Conservation (phyloP, 495 filamentous ascomycete species). For the Diplogelasinospora grovesii region DNA sequence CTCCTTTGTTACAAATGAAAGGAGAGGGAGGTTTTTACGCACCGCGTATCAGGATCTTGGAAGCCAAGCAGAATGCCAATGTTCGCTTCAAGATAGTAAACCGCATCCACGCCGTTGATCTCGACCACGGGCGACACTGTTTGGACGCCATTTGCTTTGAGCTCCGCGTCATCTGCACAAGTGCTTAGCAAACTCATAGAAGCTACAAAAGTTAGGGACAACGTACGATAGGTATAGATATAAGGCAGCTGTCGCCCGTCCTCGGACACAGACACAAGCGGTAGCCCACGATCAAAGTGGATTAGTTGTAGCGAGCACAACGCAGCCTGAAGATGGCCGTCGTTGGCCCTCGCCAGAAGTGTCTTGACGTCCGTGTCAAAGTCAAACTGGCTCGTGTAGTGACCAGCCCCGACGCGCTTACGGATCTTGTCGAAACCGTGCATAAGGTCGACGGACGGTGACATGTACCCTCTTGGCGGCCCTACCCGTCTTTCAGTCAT, state of each 20-base stretch:
- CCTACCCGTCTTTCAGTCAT: not conserved
- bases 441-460: not conserved
- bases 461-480: not conserved
- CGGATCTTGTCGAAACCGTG: not conserved
- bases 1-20: no score
- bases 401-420: not conserved
- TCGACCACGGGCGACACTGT: not conserved
- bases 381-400: not conserved
- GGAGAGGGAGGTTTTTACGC: no score
- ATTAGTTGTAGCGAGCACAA: not conserved
- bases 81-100: slow-evolving; percentile 1
- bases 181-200: no score
- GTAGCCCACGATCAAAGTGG: not conserved
- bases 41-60: slow-evolving; percentile 4
- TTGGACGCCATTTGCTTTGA: not conserved
- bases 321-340: not conserved
- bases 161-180: not conserved
- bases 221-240: not conserved
- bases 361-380: slow-evolving; percentile 1
- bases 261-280: not conserved
- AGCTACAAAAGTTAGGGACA: no score
- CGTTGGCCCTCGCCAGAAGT: not conserved
- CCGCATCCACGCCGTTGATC: not conserved
- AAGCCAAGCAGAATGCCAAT: not conserved
- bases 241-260: not conserved